Percentiles rank a stretch among this genome's conserved stretches.
These are phyloP conservation scores for Kodamaea neixiangensis DNA, from an alignment of 805 yeast genomes.

Conservation along the genomic window DNA sequence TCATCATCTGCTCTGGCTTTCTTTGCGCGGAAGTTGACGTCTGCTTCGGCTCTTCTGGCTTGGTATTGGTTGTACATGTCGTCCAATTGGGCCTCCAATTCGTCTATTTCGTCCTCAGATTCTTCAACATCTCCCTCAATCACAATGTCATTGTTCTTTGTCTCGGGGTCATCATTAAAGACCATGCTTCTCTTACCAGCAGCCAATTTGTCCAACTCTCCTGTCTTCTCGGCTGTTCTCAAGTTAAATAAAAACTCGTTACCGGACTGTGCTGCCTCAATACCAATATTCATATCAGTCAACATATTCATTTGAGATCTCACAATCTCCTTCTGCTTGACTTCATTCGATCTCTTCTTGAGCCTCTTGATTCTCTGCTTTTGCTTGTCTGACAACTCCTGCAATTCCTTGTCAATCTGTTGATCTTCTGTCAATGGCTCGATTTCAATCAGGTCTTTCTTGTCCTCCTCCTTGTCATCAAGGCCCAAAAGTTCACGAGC, in stretches of 20 bases:
- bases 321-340: conserved; percentile 80
- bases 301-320: conserved; percentile 97
- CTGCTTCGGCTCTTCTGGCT: conserved; percentile 63
- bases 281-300: conserved; percentile 89
- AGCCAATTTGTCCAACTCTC: conserved; percentile 69
- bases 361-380: conserved; percentile 73
- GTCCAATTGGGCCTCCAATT: conserved; percentile 79
- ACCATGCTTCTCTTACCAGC: conserved; percentile 74
- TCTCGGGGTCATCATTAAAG: conserved; percentile 53
- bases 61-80: conserved; percentile 77
- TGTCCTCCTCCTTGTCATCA: conserved; percentile 54
- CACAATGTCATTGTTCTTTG: conserved; percentile 58
- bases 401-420: conserved; percentile 81
- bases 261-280: conserved; percentile 84
- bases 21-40: conserved; percentile 69
- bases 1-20: conserved; percentile 77
- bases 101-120: conserved; percentile 58
- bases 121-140: conserved; percentile 39
- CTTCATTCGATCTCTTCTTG: conserved; percentile 77
- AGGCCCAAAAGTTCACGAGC: conserved; percentile 79
- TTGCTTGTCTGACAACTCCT: conserved; percentile 69
- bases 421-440: conserved; percentile 84
- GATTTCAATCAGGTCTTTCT: conserved; percentile 55
- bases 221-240: conserved; percentile 84
- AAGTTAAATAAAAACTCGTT: conserved; percentile 79